Base-by-base conservation (phyloP, 2,329 filamentous ascomycete species). In the Sporothrix brunneoviolacea region DNA sequence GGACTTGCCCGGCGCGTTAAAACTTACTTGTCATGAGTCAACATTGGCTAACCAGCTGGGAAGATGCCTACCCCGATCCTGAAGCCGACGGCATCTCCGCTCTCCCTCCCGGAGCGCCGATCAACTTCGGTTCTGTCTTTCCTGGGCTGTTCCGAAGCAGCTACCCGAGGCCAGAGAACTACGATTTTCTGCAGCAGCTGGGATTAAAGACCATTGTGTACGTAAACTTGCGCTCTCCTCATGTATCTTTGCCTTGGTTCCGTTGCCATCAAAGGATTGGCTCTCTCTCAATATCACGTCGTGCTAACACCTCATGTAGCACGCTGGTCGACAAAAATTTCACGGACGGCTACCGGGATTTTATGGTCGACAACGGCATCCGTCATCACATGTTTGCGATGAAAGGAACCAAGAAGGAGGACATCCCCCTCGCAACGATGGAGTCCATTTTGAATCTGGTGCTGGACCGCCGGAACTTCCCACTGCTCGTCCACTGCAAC, bases 401-500 rank as follows among this genome's bases (percentile, higher is more conserved):
- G 73, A 80, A 83, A 55, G 86, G 90, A n/a, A 95, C 94, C 58
- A 95, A 96, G 67, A 90, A 91, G 59, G 74, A 84, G 49, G 75
- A 76, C 8, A 88, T 88, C 32, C 79, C 85, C 1, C 63, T 80
- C 8, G 66, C 73, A 39, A 80, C 82, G 22, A 88, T 95, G 76
- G 75, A 77, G 55, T 71, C 79, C 8, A 88, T 91, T 40, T 74
- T 95, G 21, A 72, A 78, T 12, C 70, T 91, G 37, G 77, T 91
- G 36, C 73, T 91, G 48, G 79, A 94, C 61, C 76, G 76, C 43
- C 68, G 74, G 30, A 89, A 94, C 55, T 83, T 93, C 57, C 91
- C 91, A 0, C 68, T 96, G 10, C 74, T 95, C 35, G 78, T 96
- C 41, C 91, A 96, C 66, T 96, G 91, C 75, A 96, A 95, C 64